These are phyloP conservation scores for Trichoderma breve DNA, from an alignment of 2,329 filamentous ascomycete species.

Conservation along the genomic window DNA sequence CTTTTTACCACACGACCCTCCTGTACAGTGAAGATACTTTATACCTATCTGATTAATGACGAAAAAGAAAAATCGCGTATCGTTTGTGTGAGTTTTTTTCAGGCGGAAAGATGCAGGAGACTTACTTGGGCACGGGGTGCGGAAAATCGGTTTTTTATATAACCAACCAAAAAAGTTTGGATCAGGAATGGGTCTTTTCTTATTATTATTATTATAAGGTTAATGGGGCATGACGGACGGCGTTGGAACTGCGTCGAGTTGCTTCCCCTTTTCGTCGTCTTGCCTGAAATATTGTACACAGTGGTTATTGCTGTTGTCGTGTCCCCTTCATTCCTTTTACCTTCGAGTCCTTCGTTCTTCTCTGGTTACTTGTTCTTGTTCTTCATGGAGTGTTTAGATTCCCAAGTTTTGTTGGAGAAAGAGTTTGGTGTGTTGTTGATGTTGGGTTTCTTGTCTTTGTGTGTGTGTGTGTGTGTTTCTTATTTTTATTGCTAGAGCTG, in stretches of 20 bases:
- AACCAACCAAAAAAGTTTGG: neutral
- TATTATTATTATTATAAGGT: neutral
- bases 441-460: neutral
- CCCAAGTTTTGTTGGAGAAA: neutral
- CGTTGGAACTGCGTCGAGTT: neutral
- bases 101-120: neutral
- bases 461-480: too few relatives aligned
- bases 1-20: conserved; percentile 81
- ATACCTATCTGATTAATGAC: neutral
- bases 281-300: neutral
- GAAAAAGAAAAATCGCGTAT: neutral
- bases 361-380: neutral
- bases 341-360: neutral
- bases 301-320: neutral
- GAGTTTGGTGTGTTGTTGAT: neutral
- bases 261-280: neutral
- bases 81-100: neutral
- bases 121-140: neutral
- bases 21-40: conserved; percentile 18
- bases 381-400: neutral
- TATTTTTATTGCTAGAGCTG: neutral
- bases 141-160: neutral
- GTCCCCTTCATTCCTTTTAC: neutral
- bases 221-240: neutral
- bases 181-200: neutral